Base-by-base conservation (phyloP, 1,139 yeast species). In the Magnusiomyces paraingens region DNA sequence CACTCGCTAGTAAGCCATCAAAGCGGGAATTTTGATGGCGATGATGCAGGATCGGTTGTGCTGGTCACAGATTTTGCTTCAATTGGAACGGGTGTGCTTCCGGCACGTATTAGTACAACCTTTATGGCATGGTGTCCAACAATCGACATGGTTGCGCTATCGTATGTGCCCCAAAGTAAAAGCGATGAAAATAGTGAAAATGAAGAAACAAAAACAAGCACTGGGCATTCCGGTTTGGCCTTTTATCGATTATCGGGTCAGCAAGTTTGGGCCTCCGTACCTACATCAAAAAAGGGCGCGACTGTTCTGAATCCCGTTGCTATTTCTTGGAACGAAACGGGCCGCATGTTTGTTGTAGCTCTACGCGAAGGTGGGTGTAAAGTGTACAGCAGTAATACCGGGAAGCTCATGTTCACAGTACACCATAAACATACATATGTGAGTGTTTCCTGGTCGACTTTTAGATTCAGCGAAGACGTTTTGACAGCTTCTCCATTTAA, bases 171-270 rank as follows among this genome's bases (percentile, higher is more conserved):
- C 3, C 35, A 20, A 12, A n/a, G 14, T 15, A 11, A 26, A 43
- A 36, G 20, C 10, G 41, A 17, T 11, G 49, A 32, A 6, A 17
- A 46, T 5, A 15, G n/a, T 6, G 38, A 11, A 40, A 15, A 44
- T 26, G 32, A 26, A 26, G 32, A 8, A 26, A 26, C 8, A 5
- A 8, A 26, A 26, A 26, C 67, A 2, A 51, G 41, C 12, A 58
- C 58, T 20, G 74, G 76, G 51, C 73, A 71, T 49, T 75, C 70
- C 55, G 74, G 80, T 1, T 65, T 81, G 20, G 73, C 79, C 75
- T 77, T 81, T 15, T 79, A 76, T 57, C 70, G 86, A 47, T 67
- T 77, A 49, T 79, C 78, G 57, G 86, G 85, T 0, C 81, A 79
- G 57, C 64, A 80, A 51, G 80, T 81, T 4, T 81, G 81, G 72